Percentiles rank a stretch among this genome's conserved stretches.
Evolutionary conservation across 768 basidiomycete genomes (phyloP).

Genomic region (Megacollybia marginata): DNA sequence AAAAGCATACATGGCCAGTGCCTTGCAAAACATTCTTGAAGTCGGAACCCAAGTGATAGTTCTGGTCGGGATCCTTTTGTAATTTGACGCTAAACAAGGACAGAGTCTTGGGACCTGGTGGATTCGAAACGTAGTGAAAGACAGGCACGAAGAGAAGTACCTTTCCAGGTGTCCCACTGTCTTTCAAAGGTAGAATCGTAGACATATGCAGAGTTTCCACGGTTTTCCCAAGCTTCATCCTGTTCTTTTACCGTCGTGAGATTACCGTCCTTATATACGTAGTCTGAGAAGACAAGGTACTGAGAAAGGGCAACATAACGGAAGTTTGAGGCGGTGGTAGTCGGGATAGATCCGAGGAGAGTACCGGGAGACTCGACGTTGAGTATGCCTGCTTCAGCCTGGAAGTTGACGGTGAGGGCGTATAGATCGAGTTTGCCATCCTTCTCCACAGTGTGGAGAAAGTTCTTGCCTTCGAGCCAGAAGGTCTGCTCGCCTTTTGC

Average conservation of each 20-base stretch:
- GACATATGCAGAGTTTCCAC: constrained; percentile 65
- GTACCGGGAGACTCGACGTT: constrained; percentile 28
- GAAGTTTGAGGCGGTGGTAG: constrained; percentile 64
- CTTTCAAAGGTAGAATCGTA: constrained; percentile 64
- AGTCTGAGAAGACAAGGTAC: constrained; percentile 77
- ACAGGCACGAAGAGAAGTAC: too few species aligned
- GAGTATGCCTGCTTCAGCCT: constrained; percentile 23
- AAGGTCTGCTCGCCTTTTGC: constrained; percentile 67
- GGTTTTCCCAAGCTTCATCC: constrained; percentile 65
- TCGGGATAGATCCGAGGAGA: constrained; percentile 61
- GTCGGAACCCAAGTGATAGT: constrained; percentile 45
- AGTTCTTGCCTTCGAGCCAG: constrained; percentile 68
- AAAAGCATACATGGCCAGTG: constrained; percentile 56
- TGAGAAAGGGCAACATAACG: constrained; percentile 49
- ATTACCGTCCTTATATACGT: constrained; percentile 71
- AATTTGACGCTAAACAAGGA: constrained; percentile 69
- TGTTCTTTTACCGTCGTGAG: constrained; percentile 60
- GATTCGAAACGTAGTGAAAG: too few species aligned
- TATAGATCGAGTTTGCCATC: constrained; percentile 49
- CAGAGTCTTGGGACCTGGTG: constrained; percentile 42
- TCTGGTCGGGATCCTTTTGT: constrained; percentile 33
- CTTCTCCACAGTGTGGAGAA: constrained; percentile 60
- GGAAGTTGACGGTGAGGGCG: constrained; percentile 46
- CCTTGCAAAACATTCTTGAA: constrained; percentile 58
- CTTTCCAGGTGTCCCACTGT: constrained; percentile 72